A percentile compares a stretch with the other conserved stretches of the same genome.
Conservation (phyloP, 2,329 filamentous ascomycete genomes). For the Beauveria sp. region DNA sequence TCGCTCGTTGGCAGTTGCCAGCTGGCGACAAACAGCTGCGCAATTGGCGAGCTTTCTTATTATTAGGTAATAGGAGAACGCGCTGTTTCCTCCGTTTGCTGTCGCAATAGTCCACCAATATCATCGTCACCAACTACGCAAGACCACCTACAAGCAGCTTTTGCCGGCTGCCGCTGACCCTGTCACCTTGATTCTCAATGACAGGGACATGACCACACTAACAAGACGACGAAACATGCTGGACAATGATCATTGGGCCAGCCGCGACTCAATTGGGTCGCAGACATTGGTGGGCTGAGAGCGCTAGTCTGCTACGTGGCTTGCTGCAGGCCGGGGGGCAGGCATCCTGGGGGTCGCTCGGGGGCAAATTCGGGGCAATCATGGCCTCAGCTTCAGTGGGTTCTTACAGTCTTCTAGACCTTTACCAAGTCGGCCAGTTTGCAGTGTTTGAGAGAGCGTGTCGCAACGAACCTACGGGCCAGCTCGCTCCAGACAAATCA, state of each 20-base stretch:
- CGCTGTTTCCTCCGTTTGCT: not conserved
- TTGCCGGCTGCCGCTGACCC: constrained; percentile 5
- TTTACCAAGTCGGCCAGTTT: not conserved
- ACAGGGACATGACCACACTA: constrained; percentile 8
- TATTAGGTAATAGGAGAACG: too few relatives aligned
- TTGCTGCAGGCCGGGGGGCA: constrained; percentile 8
- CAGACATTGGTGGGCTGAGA: not conserved
- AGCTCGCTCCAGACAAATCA: not conserved
- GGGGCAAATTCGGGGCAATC: constrained; percentile 1
- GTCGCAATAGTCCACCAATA: not conserved
- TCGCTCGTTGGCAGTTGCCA: not conserved
- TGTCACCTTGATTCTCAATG: not conserved
- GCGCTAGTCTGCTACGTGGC: constrained; percentile 1
- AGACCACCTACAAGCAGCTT: not conserved
- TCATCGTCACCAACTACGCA: not conserved
- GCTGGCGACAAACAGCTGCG: not conserved
- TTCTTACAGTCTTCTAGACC: not conserved
- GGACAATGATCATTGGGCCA: not conserved
- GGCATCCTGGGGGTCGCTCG: not conserved
- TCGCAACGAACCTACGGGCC: not conserved
- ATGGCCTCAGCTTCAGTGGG: constrained; percentile 9
- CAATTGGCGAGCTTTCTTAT: not conserved
- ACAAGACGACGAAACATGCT: not conserved
- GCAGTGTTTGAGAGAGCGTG: not conserved
- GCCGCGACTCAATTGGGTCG: not conserved